Conservation (phyloP, 768 basidiomycete genomes). For the Dacryopinax spathularia region DNA sequence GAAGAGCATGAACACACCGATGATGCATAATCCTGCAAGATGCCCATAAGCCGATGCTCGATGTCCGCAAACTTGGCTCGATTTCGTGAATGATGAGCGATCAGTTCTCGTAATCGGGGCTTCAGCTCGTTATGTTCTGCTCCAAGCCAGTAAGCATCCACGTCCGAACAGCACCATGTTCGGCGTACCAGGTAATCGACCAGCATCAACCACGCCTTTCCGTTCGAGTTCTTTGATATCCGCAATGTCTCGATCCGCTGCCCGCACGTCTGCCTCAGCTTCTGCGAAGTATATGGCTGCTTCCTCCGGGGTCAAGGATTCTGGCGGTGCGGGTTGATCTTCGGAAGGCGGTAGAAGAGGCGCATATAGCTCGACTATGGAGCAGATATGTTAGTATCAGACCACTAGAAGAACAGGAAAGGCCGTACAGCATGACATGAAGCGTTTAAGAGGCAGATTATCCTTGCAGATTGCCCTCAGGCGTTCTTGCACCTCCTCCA, state of each 20-base stretch:
- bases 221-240: constrained; percentile 59
- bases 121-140: constrained; percentile 49
- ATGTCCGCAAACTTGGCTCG: constrained; percentile 39
- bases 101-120: constrained; percentile 49
- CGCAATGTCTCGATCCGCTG: constrained; percentile 65
- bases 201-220: constrained; percentile 57
- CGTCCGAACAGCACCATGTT: background rate
- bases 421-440: background rate
- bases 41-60: constrained; percentile 47
- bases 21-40: constrained; percentile 57
- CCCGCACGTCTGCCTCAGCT: constrained; percentile 72
- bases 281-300: constrained; percentile 33
- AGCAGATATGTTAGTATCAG: background rate
- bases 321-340: background rate
- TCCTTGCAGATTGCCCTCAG: background rate
- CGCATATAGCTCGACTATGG: background rate
- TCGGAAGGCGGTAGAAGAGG: background rate
- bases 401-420: background rate
- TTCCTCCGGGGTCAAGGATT: background rate
- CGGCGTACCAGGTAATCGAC: constrained; percentile 46
- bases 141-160: background rate
- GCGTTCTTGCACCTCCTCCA: background rate
- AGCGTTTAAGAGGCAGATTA: background rate
- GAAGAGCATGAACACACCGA: constrained; percentile 35
- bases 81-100: constrained; percentile 48